These are phyloP conservation scores for Neofusicoccum parvum DNA, from an alignment of 2,329 filamentous ascomycete genomes.

Conservation along the genomic window DNA sequence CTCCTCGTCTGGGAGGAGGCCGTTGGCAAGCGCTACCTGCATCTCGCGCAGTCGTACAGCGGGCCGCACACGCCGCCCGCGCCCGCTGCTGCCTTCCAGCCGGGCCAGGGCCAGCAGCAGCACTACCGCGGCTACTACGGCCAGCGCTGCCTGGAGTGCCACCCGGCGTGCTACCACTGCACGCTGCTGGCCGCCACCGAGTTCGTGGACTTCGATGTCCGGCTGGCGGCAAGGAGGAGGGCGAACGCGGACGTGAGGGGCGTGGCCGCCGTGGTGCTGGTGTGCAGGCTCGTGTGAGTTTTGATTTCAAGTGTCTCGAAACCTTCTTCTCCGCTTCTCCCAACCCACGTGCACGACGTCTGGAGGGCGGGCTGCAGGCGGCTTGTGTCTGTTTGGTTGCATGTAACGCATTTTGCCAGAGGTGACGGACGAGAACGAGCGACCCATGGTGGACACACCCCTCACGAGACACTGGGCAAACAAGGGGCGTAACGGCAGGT, in stretches of 20 bases:
- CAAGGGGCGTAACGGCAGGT: neutral
- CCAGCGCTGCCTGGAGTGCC: slow-evolving; percentile 10
- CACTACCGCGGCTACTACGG: neutral
- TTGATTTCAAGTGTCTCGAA: neutral
- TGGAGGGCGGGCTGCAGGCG: too few species aligned
- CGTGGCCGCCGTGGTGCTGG: neutral
- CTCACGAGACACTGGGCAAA: too few species aligned
- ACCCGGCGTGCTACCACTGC: slow-evolving; percentile 1
- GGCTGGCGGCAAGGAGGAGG: neutral
- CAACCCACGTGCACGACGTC: too few species aligned
- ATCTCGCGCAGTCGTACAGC: slow-evolving; percentile 6
- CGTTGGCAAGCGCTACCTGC: slow-evolving; percentile 6
- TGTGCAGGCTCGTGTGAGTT: slow-evolving; percentile 5
- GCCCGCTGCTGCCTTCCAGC: neutral
- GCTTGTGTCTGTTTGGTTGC: too few species aligned
- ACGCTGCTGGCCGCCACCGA: slow-evolving; percentile 2
- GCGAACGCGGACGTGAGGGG: slow-evolving; percentile 7
- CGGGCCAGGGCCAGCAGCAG: neutral
- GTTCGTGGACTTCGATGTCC: slow-evolving; percentile 1
- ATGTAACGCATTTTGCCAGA: too few species aligned
- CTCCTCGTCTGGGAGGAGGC: slow-evolving; percentile 18
- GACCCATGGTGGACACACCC: too few species aligned
- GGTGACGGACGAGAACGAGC: too few species aligned
- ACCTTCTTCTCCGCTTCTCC: neutral
- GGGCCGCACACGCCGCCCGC: neutral